Evolutionary conservation across 768 basidiomycete genomes (phyloP), one percentile per base, ranked within the genome.

Genomic region (Hygrophoropsis aurantiaca): DNA sequence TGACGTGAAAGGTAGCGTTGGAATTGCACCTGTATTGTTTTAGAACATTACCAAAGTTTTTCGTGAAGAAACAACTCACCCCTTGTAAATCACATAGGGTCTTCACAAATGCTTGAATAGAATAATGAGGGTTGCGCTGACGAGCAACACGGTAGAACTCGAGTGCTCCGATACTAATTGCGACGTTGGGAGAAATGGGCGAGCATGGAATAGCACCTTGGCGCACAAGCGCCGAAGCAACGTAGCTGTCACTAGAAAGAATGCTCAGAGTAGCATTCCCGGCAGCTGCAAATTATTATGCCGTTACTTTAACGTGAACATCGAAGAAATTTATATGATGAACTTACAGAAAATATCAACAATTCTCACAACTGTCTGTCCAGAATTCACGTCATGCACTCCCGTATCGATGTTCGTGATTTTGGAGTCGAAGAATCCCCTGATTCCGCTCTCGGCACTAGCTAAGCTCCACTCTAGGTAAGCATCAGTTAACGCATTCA

Each of bases 41-140:
- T n/a, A 25, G 13, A 30, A 13, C 27, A 13, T 30, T 30, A 30
- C 27, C 27, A 30, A 6, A 30, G n/a, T n/a, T n/a, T 13, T 13
- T 13, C 6, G 27, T 30, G 13, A 6, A n/a, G 10, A 34, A 11
- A 16, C 4, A 9, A 47, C 41, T 25, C 30, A 51, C 46, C 3
- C 50, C 45, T 9, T 60, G 51, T 19, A 59, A n/a, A 18, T 61
- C 58, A 35, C 49, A 55, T 1, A 64, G 25, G 1, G 46, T 44
- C 30, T 54, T 54, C 4, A 60, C 47, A 18, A 52, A 57, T 2
- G 54, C 50, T 35, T 64, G 55, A 5, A 59, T 52, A 2, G 55
- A 54, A 7, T 57, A 49, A 15, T 51, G 54, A 2, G 56, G 62
- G 19, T 43, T 49, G 11, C 41, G 42, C 1, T 49, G 32, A 6